Evolutionary conservation across 2,329 filamentous ascomycete genomes (phyloP), one percentile per base, ranked within the genome.

Genomic region (Clonostachys sp.): DNA sequence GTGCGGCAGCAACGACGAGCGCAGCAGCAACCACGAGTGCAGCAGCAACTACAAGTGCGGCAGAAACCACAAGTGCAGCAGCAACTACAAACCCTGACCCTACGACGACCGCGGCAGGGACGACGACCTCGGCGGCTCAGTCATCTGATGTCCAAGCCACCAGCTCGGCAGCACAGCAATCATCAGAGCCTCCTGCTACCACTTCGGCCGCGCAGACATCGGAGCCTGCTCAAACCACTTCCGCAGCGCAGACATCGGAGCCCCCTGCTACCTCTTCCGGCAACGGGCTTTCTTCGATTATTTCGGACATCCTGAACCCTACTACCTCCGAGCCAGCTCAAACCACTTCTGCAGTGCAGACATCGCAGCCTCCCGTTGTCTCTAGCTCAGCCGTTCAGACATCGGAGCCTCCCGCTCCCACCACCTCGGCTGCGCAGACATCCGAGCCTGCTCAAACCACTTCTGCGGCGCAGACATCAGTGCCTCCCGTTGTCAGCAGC

Each of bases 381-480:
- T 45, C 8, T 10, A 30, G 8, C 9, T 30, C 24, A 2, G 24
- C 24, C 24, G 24, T 10, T 9, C 24, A 30, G 24, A 43, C 10
- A 14, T 42, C 38, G 13, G 18, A 14, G 17, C 16, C 35, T 24
- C 39, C 34, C 13, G 18, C 45, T 14, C 41, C 36, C 18, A 24
- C 16, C 6, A 14, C 34, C 9, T 48, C 50, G 24, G 24, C 24
- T 3, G 24, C 24, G 24, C 24, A 24, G 24, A 20, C 12, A 35
- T 20, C 18, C 38, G 52, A 50, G 16, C 44, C 41, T 24, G 53
- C 52, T 24, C 38, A 48, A 4, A 50, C 45, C 9, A 30, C 35
- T n/a, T n/a, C 36, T 14, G 36, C 14, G 3, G 36, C 14, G 36
- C 14, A n/a, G 14, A 39, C 14, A n/a, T 39, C 36, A 6, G 12